Evolutionary conservation across 2,329 filamentous ascomycete species (phyloP).

Genomic region (Grosmannia serpens): DNA sequence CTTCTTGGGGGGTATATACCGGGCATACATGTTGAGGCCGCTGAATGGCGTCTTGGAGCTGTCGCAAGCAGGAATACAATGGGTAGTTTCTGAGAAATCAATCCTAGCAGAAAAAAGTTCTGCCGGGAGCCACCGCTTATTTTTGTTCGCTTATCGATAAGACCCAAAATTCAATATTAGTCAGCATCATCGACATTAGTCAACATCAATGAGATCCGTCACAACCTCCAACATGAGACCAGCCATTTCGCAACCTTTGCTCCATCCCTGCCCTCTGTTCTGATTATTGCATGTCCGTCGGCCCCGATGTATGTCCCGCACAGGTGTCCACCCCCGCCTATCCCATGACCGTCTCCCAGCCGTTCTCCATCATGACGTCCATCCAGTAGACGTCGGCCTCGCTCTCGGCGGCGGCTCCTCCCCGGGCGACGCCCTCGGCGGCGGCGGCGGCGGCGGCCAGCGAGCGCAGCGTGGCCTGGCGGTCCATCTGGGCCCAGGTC

Average conservation of each 20-base stretch:
- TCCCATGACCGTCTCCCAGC: conserved; percentile 34
- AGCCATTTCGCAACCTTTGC: too few relatives aligned
- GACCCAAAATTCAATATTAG: too few relatives aligned
- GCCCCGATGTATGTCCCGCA: too few relatives aligned
- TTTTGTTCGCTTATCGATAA: conserved; percentile 6
- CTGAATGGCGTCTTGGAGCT: neutral
- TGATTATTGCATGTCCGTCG: neutral
- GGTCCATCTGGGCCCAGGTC: conserved; percentile 39
- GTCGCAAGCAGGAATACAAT: too few relatives aligned
- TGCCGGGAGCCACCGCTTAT: conserved; percentile 6
- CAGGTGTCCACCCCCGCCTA: neutral
- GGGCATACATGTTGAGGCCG: conserved; percentile 18
- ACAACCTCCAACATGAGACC: too few relatives aligned
- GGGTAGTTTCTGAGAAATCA: neutral
- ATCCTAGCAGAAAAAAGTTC: neutral
- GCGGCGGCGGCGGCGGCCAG: neutral
- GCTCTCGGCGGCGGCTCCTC: conserved; percentile 9
- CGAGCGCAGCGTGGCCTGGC: conserved; percentile 6
- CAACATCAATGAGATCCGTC: too few relatives aligned
- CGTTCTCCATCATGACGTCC: conserved; percentile 43
- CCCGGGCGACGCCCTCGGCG: neutral
- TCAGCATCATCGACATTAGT: too few relatives aligned
- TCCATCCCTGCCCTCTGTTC: neutral
- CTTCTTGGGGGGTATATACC: conserved; percentile 24
- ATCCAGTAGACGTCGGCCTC: conserved; percentile 40